Conservation (phyloP, 2,329 filamentous ascomycete species). For the Alternaria triticimaculans region DNA sequence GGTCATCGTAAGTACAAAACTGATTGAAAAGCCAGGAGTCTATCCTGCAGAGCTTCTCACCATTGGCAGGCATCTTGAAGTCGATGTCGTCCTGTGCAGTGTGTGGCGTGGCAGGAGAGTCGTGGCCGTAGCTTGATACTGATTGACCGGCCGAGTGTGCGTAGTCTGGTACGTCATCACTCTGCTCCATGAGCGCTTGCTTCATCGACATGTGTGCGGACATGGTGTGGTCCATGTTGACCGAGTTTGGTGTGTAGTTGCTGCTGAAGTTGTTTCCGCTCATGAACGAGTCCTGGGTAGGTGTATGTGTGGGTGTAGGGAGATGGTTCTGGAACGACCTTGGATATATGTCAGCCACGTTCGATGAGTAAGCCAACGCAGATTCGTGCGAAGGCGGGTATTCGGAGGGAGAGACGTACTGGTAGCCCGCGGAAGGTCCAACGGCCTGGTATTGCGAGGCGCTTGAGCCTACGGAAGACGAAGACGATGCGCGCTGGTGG, state of each 20-base stretch:
- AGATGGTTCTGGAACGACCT: conserved; percentile 58
- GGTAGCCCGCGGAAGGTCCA: conserved; percentile 41
- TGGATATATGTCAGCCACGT: conserved; percentile 45
- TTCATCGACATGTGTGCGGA: conserved; percentile 67
- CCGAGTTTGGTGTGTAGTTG: conserved; percentile 52
- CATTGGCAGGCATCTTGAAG: conserved; percentile 60
- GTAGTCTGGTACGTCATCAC: conserved; percentile 60
- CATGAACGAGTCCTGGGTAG: conserved; percentile 59
- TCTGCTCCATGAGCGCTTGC: conserved; percentile 61
- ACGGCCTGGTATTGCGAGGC: conserved; percentile 44
- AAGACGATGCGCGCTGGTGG: conserved; percentile 50
- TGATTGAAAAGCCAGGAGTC: conserved; percentile 61
- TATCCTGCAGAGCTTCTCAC: conserved; percentile 57
- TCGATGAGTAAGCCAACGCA: conserved; percentile 41
- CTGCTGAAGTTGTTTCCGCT: conserved; percentile 54
- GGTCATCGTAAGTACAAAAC: conserved; percentile 70
- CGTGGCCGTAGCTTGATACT: conserved; percentile 66
- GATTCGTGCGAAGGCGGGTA: conserved; percentile 50
- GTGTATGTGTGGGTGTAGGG: conserved; percentile 63
- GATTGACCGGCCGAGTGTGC: conserved; percentile 63
- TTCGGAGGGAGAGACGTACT: conserved; percentile 56
- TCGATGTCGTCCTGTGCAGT: conserved; percentile 62
- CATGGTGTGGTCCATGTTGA: conserved; percentile 52
- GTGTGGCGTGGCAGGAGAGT: conserved; percentile 68
- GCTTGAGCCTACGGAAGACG: conserved; percentile 49